Evolutionary conservation across 192 early-diverging fungal genomes (phyloP).

Genomic region (Funneliformis mosseae): DNA sequence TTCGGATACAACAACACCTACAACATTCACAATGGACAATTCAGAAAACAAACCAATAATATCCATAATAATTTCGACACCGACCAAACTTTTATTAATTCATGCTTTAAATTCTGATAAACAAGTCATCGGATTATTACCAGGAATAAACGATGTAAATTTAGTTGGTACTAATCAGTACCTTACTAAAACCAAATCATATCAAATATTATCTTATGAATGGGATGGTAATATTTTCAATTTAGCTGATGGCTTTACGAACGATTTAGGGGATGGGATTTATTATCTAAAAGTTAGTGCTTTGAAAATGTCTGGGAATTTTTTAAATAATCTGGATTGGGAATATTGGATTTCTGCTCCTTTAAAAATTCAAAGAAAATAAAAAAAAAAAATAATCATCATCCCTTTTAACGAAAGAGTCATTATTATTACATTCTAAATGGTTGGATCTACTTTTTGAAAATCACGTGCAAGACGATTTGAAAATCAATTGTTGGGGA

Average conservation of each 20-base stretch:
- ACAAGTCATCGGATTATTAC: not conserved
- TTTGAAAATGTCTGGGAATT: constrained; percentile 34
- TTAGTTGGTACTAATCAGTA: not conserved
- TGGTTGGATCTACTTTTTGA: too few species aligned
- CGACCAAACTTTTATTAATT: not conserved
- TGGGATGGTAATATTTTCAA: not conserved
- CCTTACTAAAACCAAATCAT: not conserved
- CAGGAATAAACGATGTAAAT: not conserved
- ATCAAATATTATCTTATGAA: not conserved
- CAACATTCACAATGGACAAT: not conserved
- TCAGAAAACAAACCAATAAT: not conserved
- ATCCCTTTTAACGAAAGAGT: too few species aligned
- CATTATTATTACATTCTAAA: too few species aligned
- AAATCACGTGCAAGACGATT: too few species aligned
- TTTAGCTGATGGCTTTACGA: not conserved
- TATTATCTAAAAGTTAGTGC: constrained; percentile 40
- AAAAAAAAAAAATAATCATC: not conserved
- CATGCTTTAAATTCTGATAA: not conserved
- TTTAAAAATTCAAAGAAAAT: constrained; percentile 25
- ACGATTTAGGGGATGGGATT: constrained; percentile 17
- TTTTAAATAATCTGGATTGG: constrained; percentile 25
- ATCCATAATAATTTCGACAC: not conserved
- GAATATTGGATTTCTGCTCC: constrained; percentile 40
- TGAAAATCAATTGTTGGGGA: not conserved
- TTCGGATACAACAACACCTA: not conserved